Percentiles rank a stretch among this genome's conserved stretches.
Conservation (phyloP, 441 rosid genomes). For the Biscutella laevigata region DNA sequence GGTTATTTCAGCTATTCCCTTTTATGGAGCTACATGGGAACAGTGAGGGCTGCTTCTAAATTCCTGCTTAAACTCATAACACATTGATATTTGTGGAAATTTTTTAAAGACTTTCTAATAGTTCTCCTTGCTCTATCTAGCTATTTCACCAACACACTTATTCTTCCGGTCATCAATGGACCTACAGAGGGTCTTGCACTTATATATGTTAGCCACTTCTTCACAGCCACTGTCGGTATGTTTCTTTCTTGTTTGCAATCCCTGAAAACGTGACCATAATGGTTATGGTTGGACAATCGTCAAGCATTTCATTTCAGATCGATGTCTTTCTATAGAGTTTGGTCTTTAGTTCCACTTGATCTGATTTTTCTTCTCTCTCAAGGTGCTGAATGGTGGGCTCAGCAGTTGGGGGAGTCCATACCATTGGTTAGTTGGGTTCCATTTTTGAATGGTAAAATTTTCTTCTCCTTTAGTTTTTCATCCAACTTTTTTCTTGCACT, state of each 20-base stretch:
- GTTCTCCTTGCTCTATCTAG: slow-evolving; percentile 31
- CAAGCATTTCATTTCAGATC: not conserved
- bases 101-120: slow-evolving; percentile 7
- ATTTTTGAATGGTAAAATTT: slow-evolving; percentile 49
- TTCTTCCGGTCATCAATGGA: slow-evolving; percentile 88
- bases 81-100: not conserved
- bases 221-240: slow-evolving; percentile 70
- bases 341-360: slow-evolving; percentile 2
- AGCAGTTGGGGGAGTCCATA: slow-evolving; percentile 55
- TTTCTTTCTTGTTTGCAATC: slow-evolving; percentile 17
- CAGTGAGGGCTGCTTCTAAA: slow-evolving; percentile 41
- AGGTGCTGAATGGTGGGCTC: slow-evolving; percentile 41
- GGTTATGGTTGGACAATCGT: not conserved
- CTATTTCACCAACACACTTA: slow-evolving; percentile 86
- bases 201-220: slow-evolving; percentile 59
- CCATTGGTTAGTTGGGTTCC: slow-evolving; percentile 81
- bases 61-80: not conserved
- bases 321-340: not conserved
- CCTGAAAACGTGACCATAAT: not conserved
- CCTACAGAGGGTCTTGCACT: slow-evolving; percentile 95
- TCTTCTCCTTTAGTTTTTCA: not conserved
- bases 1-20: slow-evolving; percentile 88
- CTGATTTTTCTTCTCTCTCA: not conserved
- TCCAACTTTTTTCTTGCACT: slow-evolving; percentile 1
- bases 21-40: slow-evolving; percentile 97